Evolutionary conservation across 495 filamentous ascomycete genomes (phyloP).

Genomic region (Pyrenula aspistea): DNA sequence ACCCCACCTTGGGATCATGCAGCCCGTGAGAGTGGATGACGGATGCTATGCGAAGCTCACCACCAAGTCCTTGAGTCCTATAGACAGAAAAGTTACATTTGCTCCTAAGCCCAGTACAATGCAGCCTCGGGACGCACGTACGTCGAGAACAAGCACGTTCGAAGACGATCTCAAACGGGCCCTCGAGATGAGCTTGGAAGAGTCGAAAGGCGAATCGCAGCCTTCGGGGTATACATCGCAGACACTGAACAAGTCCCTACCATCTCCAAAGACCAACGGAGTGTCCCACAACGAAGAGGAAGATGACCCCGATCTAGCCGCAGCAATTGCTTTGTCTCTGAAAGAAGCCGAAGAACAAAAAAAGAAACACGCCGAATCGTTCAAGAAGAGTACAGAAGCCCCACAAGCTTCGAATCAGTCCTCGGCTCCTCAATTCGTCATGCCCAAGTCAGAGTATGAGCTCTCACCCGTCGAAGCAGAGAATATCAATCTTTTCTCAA

Average conservation of each 20-base stretch:
- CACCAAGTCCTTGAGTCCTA: constrained; percentile 41
- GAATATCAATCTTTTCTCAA: constrained; percentile 94
- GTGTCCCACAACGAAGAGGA: constrained; percentile 40
- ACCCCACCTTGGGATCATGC: constrained; percentile 83
- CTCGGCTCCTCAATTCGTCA: constrained; percentile 27
- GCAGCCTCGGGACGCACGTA: constrained; percentile 80
- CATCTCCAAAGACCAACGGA: constrained; percentile 23
- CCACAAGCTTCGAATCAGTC: constrained; percentile 15
- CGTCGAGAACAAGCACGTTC: constrained; percentile 62
- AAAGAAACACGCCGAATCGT: constrained; percentile 65
- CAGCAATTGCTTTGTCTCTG: constrained; percentile 92
- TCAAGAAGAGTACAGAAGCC: constrained; percentile 56
- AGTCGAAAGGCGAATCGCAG: constrained; percentile 63
- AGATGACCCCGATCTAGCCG: constrained; percentile 87
- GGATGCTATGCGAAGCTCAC: constrained; percentile 86
- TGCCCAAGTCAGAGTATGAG: constrained; percentile 86
- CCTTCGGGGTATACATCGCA: constrained; percentile 59
- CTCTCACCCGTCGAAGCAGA: constrained; percentile 88
- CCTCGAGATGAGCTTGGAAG: constrained; percentile 91
- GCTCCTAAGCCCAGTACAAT: constrained; percentile 47
- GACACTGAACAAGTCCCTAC: constrained; percentile 21
- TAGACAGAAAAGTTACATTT: constrained; percentile 8
- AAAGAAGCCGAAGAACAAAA: constrained; percentile 98
- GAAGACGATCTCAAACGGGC: constrained; percentile 92
- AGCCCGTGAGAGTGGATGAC: constrained; percentile 92